Percentiles rank a stretch among this genome's conserved stretches.
phyloP scores from a whole-genome alignment of 192 early-diverging fungal genomes.

The Backusella morwellensis region DNA sequence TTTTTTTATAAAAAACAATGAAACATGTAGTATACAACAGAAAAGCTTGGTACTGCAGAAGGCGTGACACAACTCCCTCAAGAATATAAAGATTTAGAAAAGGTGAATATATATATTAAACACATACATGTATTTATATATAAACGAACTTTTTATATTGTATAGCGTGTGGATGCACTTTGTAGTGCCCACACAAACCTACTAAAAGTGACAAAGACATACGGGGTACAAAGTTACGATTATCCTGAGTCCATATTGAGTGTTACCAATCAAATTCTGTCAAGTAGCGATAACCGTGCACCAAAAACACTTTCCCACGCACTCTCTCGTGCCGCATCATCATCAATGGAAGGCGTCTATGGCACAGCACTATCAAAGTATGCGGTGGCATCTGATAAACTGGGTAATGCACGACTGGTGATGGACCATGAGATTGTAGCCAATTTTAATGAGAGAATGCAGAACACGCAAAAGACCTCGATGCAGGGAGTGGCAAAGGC shows the following conservation, averaged over 20 bases:
- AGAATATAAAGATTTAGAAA: conserved; percentile 87
- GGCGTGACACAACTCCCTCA: conserved; percentile 89
- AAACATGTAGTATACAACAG: conserved; percentile 48
- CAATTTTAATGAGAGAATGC: conserved; percentile 71
- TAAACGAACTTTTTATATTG: not conserved
- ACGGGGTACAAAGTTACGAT: conserved; percentile 67
- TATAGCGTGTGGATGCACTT: conserved; percentile 72
- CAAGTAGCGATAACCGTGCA: conserved; percentile 23
- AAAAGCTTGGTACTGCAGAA: conserved; percentile 70
- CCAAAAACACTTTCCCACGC: conserved; percentile 7
- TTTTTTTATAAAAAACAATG: not conserved
- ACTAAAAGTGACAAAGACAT: conserved; percentile 67
- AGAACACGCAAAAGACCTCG: conserved; percentile 56
- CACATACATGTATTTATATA: not conserved
- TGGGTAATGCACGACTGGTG: conserved; percentile 72
- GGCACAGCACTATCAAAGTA: conserved; percentile 84
- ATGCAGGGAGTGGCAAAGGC: conserved; percentile 83
- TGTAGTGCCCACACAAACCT: conserved; percentile 62
- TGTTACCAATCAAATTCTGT: conserved; percentile 56
- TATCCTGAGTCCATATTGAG: conserved; percentile 66
- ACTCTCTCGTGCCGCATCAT: conserved; percentile 2
- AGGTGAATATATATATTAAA: conserved; percentile 44
- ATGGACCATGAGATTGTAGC: conserved; percentile 67
- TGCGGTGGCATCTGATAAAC: conserved; percentile 73
- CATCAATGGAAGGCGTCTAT: conserved; percentile 54